These are phyloP conservation scores for Fusarium sp. DNA, from an alignment of 2,329 filamentous ascomycete species.

Conservation along the genomic window DNA sequence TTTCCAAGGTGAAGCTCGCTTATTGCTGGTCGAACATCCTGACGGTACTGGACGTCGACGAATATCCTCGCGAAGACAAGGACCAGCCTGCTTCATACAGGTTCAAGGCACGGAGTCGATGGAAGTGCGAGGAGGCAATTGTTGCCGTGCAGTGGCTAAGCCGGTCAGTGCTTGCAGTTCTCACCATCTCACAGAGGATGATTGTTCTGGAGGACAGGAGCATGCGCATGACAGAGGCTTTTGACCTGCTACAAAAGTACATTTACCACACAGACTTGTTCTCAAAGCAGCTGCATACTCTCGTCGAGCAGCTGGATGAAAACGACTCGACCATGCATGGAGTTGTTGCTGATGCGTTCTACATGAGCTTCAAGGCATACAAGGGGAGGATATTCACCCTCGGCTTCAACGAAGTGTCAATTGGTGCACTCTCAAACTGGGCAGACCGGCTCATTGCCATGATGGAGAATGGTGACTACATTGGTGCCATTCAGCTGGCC, in stretches of 20 bases:
- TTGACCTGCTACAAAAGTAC: constrained; percentile 90
- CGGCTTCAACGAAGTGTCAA: constrained; percentile 92
- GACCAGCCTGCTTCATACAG: constrained; percentile 82
- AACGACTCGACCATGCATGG: constrained; percentile 92
- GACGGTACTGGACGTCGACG: constrained; percentile 89
- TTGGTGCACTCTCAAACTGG: constrained; percentile 96
- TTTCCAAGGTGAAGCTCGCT: constrained; percentile 87
- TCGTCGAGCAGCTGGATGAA: constrained; percentile 91
- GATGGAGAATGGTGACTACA: constrained; percentile 97
- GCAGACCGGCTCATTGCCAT: constrained; percentile 91
- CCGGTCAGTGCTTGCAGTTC: constrained; percentile 87
- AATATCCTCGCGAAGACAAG: constrained; percentile 74
- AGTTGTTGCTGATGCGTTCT: constrained; percentile 95
- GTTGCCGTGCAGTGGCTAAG: constrained; percentile 98
- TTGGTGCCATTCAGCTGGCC: constrained; percentile 89
- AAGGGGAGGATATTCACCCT: constrained; percentile 93
- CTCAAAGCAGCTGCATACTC: constrained; percentile 82
- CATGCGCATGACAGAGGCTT: constrained; percentile 92
- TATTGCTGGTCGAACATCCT: constrained; percentile 99
- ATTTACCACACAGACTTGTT: constrained; percentile 94
- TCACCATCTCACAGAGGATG: constrained; percentile 94
- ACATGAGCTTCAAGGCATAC: constrained; percentile 97
- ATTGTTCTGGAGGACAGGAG: constrained; percentile 91
- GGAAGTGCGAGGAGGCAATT: constrained; percentile 94
- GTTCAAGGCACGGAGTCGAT: constrained; percentile 86